Evolutionary conservation across 129 eudicot species (phyloP).

Genomic region (Dittrichia graveolens): DNA sequence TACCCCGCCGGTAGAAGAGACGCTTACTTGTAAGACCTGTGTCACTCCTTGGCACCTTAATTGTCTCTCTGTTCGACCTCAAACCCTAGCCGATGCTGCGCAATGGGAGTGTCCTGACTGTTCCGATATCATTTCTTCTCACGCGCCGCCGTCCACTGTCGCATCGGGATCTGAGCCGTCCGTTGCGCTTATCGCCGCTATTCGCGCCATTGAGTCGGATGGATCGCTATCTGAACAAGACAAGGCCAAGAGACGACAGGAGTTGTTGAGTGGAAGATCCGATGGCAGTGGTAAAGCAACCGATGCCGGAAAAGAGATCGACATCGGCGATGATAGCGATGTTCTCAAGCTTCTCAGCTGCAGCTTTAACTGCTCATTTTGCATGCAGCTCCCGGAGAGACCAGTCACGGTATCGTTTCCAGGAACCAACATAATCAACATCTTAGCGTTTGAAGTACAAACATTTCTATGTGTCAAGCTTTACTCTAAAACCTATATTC

Average conservation of each 20-base stretch:
- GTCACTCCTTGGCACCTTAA: slow-evolving; percentile 82
- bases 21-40: slow-evolving; percentile 66
- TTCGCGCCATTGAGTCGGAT: slow-evolving; percentile 74
- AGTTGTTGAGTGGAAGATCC: slow-evolving; percentile 47
- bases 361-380: slow-evolving; percentile 67
- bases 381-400: slow-evolving; percentile 85
- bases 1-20: slow-evolving; percentile 51
- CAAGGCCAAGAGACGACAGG: slow-evolving; percentile 71
- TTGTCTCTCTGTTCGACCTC: slow-evolving; percentile 54
- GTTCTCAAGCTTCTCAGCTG: slow-evolving; percentile 57
- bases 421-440: slow-evolving; percentile 1
- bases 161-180: slow-evolving; percentile 35
- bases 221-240: slow-evolving; percentile 56
- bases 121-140: slow-evolving; percentile 37
- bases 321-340: slow-evolving; percentile 29
- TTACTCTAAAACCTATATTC: slow-evolving; percentile 19
- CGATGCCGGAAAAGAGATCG: slow-evolving; percentile 23
- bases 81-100: slow-evolving; percentile 49
- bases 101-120: slow-evolving; percentile 90
- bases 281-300: slow-evolving; percentile 9
- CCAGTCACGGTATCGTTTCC: slow-evolving; percentile 60
- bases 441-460: not conserved
- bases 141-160: slow-evolving; percentile 16
- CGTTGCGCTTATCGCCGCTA: slow-evolving; percentile 44
- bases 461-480: not conserved